These are phyloP conservation scores for Xylariaceae sp. DNA, from an alignment of 2,329 filamentous ascomycete genomes.

Conservation along the genomic window DNA sequence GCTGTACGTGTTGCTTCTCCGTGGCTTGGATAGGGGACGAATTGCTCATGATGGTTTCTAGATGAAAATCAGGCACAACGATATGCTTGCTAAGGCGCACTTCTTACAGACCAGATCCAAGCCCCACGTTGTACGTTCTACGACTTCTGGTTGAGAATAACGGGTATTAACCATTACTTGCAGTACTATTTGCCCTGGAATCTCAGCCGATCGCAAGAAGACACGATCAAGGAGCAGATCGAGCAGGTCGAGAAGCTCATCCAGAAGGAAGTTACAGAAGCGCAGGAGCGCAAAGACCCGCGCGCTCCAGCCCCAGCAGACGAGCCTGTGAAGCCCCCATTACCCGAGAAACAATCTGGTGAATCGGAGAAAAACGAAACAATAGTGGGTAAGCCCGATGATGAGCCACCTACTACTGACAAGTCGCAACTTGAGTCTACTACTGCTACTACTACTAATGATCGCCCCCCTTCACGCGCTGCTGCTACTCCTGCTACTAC, in stretches of 20 bases:
- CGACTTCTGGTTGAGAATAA: not conserved
- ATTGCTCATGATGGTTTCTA: constrained; percentile 35
- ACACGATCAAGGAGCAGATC: constrained; percentile 65
- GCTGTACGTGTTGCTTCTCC: constrained; percentile 50
- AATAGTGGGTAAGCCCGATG: constrained; percentile 41
- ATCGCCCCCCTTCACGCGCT: constrained; percentile 29
- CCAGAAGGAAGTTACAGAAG: constrained; percentile 59
- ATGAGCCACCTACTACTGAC: constrained; percentile 38
- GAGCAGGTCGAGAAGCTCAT: constrained; percentile 59
- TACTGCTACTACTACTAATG: constrained; percentile 14
- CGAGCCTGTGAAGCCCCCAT: constrained; percentile 22
- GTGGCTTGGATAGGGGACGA: not conserved
- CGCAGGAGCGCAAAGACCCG: constrained; percentile 46
- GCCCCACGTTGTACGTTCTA: constrained; percentile 63
- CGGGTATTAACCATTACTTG: constrained; percentile 4
- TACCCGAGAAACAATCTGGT: constrained; percentile 28
- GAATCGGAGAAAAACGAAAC: constrained; percentile 35
- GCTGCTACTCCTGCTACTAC: constrained; percentile 3
- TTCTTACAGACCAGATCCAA: constrained; percentile 67
- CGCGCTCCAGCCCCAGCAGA: constrained; percentile 37
- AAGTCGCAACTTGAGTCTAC: constrained; percentile 34
- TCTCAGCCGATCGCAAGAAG: constrained; percentile 62
- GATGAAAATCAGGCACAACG: constrained; percentile 71
- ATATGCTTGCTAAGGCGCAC: constrained; percentile 64
- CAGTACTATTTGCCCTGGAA: constrained; percentile 88